phyloP scores from a whole-genome alignment of 2,329 filamentous ascomycete genomes.

The Cladosporium sphaerospermum region DNA sequence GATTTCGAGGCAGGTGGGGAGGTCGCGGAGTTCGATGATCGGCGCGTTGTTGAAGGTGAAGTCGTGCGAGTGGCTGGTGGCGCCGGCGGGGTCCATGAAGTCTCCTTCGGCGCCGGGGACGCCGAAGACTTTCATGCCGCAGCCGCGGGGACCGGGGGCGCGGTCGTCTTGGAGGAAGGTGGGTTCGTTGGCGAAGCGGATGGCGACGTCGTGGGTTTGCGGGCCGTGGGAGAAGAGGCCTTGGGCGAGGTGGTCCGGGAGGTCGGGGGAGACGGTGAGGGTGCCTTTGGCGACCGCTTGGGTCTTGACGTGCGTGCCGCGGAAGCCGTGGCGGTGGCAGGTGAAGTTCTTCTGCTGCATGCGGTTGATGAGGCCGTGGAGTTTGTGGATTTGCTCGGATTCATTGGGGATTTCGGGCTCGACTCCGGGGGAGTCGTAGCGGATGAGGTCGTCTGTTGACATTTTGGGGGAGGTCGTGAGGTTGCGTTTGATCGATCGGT shows the following conservation, averaged over 20 bases:
- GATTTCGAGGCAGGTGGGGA: conserved; percentile 30
- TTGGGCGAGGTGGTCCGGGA: conserved; percentile 19
- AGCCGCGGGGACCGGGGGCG: conserved; percentile 18
- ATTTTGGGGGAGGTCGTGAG: neutral
- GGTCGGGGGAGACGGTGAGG: conserved; percentile 16
- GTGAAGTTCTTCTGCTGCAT: conserved; percentile 19
- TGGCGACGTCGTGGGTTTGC: conserved; percentile 14
- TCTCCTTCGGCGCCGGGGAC: conserved; percentile 18
- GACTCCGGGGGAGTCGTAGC: conserved; percentile 5
- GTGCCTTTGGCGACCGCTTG: conserved; percentile 21
- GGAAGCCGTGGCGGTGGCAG: conserved; percentile 18
- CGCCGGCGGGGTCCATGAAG: conserved; percentile 14
- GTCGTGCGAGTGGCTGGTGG: conserved; percentile 21
- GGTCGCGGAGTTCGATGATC: conserved; percentile 27
- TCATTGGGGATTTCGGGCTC: conserved; percentile 13
- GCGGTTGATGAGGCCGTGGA: conserved; percentile 14
- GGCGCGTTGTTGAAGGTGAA: conserved; percentile 32
- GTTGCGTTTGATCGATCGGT: too few species aligned
- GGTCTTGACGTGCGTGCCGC: conserved; percentile 19
- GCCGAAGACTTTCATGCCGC: conserved; percentile 20
- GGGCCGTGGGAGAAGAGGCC: conserved; percentile 27
- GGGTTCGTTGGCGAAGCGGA: conserved; percentile 19
- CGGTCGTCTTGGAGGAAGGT: conserved; percentile 16
- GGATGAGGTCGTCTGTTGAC: neutral
- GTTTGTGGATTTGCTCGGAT: conserved; percentile 12